Evolutionary conservation across 1,139 yeast genomes (phyloP), one percentile per base, ranked within the genome.

Genomic region (Candida dubliniensis): DNA sequence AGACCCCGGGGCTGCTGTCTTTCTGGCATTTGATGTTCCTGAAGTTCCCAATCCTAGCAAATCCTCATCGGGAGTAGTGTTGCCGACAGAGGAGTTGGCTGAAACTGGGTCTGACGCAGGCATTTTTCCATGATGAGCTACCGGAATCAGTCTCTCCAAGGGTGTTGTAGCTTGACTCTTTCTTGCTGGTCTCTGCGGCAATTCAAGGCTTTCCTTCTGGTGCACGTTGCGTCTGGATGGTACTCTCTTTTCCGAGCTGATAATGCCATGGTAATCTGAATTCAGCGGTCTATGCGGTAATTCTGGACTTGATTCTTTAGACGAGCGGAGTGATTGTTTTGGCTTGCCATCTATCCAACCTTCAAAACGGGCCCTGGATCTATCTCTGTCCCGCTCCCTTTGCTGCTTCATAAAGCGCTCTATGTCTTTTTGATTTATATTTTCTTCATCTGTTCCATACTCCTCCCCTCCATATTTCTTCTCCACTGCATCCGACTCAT

Each of bases 381-480:
- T 61, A 46, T 69, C 73, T 42, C 55, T 62, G n/a, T 74, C 78
- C 49, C 64, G 68, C 34, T 61, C 63, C 44, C 62, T 62, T 49
- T 76, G 81, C 12, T 51, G 44, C 38, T 63, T 66, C 60, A 76
- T 71, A 40, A 73, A 63, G 13, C 58, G 53, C 40, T 67, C 64
- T 51, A 77, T 73, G 32, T 71, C 72, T 5, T 69, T 76, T 27
- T 60, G 63, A 46, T 76, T 69, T 45, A 76, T 65, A 46, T 77
- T 71, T 26, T 71, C 77, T 31, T 68, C 71, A 47, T 71, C 77
- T 0, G 69, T 60, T 2, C 77, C 82, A 51, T 71, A 69, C 41
- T 73, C 77, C 2, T 59, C 72, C 1, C 76, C 77, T 10, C 64
- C 61, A 31, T 53, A 53, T 46, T 61, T 67, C 34, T 71, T 67